Conservation (phyloP, 305 asterid species). For the Striga hermonthica region DNA sequence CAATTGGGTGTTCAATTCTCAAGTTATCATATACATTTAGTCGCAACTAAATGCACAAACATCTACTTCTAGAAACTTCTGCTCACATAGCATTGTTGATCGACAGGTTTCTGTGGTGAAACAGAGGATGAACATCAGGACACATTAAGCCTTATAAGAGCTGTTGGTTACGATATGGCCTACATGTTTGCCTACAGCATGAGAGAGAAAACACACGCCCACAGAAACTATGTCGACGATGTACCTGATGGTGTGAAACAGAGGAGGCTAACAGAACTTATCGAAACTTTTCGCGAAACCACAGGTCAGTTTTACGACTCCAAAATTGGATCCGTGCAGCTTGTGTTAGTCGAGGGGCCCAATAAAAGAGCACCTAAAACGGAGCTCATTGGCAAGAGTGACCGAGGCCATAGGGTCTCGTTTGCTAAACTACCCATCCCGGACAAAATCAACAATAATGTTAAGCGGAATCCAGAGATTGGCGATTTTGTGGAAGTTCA, state of each 20-base stretch:
- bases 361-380: constrained; percentile 87
- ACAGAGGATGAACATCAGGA: constrained; percentile 87
- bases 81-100: constrained; percentile 23
- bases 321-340: constrained; percentile 72
- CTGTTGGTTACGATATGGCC: constrained; percentile 92
- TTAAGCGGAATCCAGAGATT: constrained; percentile 54
- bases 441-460: constrained; percentile 49
- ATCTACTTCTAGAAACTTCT: constrained; percentile 1
- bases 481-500: constrained; percentile 89
- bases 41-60: too few species aligned
- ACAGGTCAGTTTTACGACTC: constrained; percentile 79
- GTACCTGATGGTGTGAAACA: constrained; percentile 80
- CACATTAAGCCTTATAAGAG: constrained; percentile 62
- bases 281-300: constrained; percentile 73
- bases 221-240: constrained; percentile 81
- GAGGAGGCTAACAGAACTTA: constrained; percentile 81
- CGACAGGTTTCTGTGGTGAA: constrained; percentile 91
- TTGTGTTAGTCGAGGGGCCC: constrained; percentile 91
- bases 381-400: constrained; percentile 90
- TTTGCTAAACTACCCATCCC: constrained; percentile 54
- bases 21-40: too few species aligned
- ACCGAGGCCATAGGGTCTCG: constrained; percentile 85
- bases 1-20: too few species aligned
- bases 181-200: constrained; percentile 98
- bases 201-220: constrained; percentile 99